These are phyloP conservation scores for Thielaviopsis cerberus DNA, from an alignment of 2,329 filamentous ascomycete species.

Conservation along the genomic window DNA sequence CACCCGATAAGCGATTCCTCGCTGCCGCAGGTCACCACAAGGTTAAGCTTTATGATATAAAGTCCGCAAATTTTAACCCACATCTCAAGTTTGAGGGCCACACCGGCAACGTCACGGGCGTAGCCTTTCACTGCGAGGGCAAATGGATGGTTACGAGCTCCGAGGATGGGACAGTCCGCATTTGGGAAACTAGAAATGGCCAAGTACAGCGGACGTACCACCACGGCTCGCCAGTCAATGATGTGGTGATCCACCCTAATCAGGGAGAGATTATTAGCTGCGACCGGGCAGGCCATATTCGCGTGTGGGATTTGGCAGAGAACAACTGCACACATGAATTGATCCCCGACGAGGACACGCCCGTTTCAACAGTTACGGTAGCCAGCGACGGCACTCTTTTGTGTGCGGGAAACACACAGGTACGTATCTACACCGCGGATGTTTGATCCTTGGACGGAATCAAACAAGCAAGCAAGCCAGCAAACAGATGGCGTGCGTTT, in stretches of 20 bases:
- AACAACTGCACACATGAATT: conserved; percentile 94
- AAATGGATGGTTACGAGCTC: conserved; percentile 99
- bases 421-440: conserved; percentile 23
- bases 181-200: conserved; percentile 81
- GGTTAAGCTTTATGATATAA: conserved; percentile 97
- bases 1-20: conserved; percentile 89
- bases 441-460: not conserved
- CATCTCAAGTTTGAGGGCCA: conserved; percentile 90
- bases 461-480: not conserved
- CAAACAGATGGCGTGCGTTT: too few species aligned
- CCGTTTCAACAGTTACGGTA: conserved; percentile 85
- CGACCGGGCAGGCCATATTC: conserved; percentile 76
- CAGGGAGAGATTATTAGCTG: conserved; percentile 96
- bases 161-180: conserved; percentile 91
- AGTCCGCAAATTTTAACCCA: conserved; percentile 89
- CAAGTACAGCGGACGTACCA: conserved; percentile 82
- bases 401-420: conserved; percentile 80
- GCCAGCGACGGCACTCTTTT: conserved; percentile 84
- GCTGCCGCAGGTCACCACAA: conserved; percentile 64
- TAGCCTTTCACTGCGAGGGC: conserved; percentile 94
- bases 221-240: conserved; percentile 77
- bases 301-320: conserved; percentile 91
- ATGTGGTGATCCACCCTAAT: conserved; percentile 98
- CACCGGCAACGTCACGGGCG: conserved; percentile 85
- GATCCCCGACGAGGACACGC: conserved; percentile 87